Percentiles rank a stretch among this genome's conserved stretches.
phyloP scores from a whole-genome alignment of 305 asterid species.

The Fraxinus sp. region DNA sequence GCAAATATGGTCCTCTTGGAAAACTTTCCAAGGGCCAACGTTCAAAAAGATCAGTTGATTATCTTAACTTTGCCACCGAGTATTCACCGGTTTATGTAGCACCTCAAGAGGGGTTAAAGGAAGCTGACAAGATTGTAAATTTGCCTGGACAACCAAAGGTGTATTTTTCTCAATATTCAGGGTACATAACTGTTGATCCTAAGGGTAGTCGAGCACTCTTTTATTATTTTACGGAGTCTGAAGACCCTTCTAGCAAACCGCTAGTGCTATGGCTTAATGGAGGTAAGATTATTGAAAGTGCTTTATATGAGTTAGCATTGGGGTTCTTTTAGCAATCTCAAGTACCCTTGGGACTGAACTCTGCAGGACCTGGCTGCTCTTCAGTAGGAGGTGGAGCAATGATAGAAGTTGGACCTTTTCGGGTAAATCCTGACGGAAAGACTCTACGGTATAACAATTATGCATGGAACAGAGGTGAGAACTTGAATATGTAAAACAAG shows the following conservation, averaged over 20 bases:
- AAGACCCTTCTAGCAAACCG: constrained; percentile 46
- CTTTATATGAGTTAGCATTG: neutral
- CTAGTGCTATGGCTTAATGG: constrained; percentile 60
- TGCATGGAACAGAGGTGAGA: constrained; percentile 42
- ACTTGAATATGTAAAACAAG: neutral
- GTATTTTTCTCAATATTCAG: constrained; percentile 50
- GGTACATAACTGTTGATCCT: constrained; percentile 54
- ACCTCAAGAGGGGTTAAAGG: constrained; percentile 42
- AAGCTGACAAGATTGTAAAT: constrained; percentile 33
- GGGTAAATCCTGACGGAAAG: constrained; percentile 39
- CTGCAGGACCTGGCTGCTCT: constrained; percentile 40
- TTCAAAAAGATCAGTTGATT: neutral
- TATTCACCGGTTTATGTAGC: constrained; percentile 32
- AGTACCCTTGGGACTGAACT: neutral
- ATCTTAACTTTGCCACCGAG: neutral
- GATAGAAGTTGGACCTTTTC: constrained; percentile 42
- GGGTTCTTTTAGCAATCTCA: neutral
- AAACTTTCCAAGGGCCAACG: constrained; percentile 11
- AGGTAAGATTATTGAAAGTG: neutral
- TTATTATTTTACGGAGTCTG: constrained; percentile 50
- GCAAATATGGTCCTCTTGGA: constrained; percentile 23
- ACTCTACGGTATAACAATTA: constrained; percentile 34
- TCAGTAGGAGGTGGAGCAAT: constrained; percentile 40
- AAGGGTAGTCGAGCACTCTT: constrained; percentile 50
- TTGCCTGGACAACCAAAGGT: constrained; percentile 64